Base-by-base conservation (phyloP, 2,329 filamentous ascomycete species). In the Neofusicoccum parvum region DNA sequence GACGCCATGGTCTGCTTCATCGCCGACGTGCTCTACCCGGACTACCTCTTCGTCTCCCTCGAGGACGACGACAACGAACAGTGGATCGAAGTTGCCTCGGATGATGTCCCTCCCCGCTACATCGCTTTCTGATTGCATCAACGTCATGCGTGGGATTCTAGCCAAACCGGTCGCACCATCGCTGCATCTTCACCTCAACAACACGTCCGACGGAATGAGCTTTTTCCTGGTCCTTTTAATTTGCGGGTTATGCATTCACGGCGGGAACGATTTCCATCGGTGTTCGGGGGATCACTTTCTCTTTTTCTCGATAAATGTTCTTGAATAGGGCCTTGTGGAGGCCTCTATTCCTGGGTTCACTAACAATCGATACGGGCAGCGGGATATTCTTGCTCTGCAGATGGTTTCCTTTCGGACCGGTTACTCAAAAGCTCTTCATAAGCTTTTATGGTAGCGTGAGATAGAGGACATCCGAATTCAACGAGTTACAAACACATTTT, bases 161-260 rank as follows among this genome's bases (percentile, higher is more conserved):
- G 37, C 37, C 14, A 39, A 11, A 11, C 27, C 27, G 27, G 5
- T 32, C 27, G 27, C 27, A 39, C 37, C 11, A 36, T 51, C n/a
- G 34, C 45, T 50, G 11, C 27, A 51, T n/a, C 49, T 17, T 36
- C 32, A 17, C 27, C 15, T 51, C 6, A 23, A 23, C 3, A 34
- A 15, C 32, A 17, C 14, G 32, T 34, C 36, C 27, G 49, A 36
- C 37, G 37, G 37, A 12, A 11, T 15, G 14, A 39, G 49, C 32
- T 51, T 56, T 15, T n/a, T 32, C 27, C 20, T 39, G 20, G 37
- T 43, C 37, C 5, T 56, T 56, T 20, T 15, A 14, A 32, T 43
- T 56, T 41, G 53, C 53, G 53, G 51, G 17, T 56, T 14, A 56
- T 56, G 53, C 53, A 56, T 56, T 56, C 36, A 56, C 37, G 53